Evolutionary conservation across 306 rosid species (phyloP).

Genomic region (Luffa aegyptiaca): DNA sequence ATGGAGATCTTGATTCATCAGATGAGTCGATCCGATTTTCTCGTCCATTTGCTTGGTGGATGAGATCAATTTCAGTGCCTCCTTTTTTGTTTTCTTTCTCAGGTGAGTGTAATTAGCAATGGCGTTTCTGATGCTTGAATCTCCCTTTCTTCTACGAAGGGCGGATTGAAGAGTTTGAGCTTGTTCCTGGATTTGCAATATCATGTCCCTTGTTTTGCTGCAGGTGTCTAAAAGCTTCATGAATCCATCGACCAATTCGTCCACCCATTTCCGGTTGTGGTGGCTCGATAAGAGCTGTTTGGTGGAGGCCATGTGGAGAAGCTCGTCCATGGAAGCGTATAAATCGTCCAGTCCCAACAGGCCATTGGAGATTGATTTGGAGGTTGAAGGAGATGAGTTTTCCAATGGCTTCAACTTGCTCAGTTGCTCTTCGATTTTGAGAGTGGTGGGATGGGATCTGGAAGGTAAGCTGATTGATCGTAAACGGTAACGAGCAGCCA

Average conservation of each 20-base stretch:
- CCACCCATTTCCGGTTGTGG: slow-evolving; percentile 21
- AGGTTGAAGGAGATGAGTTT: neutral
- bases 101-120: slow-evolving; percentile 8
- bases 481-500: neutral
- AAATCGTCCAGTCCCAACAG: neutral
- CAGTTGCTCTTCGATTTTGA: slow-evolving; percentile 4
- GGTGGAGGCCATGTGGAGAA: slow-evolving; percentile 4
- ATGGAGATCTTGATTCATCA: slow-evolving; percentile 8
- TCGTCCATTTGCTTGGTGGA: slow-evolving; percentile 13
- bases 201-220: slow-evolving; percentile 37
- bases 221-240: slow-evolving; percentile 56
- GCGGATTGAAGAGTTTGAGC: slow-evolving; percentile 29
- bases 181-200: slow-evolving; percentile 41
- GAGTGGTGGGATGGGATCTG: slow-evolving; percentile 8
- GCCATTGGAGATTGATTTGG: neutral
- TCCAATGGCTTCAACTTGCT: neutral
- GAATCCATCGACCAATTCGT: slow-evolving; percentile 34
- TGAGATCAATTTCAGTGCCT: neutral
- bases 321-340: slow-evolving; percentile 7
- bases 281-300: neutral
- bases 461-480: slow-evolving; percentile 6
- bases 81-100: slow-evolving; percentile 24
- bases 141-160: slow-evolving; percentile 21
- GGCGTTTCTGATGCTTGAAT: slow-evolving; percentile 5
- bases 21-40: neutral